phyloP scores from a whole-genome alignment of 306 rosid species.

The Leucaena leucocephala region DNA sequence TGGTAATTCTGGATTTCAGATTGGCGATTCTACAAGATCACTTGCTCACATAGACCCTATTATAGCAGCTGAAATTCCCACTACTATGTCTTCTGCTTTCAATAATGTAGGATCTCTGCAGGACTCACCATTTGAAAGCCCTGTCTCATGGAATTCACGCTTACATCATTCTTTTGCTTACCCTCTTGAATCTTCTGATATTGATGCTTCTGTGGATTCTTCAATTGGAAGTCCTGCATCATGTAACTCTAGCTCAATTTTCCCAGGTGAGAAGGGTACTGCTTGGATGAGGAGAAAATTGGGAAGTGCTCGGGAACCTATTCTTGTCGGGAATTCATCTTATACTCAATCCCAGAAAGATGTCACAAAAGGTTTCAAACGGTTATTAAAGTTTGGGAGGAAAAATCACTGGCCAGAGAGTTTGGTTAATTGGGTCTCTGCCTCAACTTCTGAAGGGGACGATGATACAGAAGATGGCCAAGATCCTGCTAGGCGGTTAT shows the following conservation, averaged over 20 bases:
- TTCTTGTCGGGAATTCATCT: constrained; percentile 55
- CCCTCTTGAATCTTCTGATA: constrained; percentile 58
- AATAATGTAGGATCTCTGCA: constrained; percentile 47
- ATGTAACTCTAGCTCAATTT: constrained; percentile 62
- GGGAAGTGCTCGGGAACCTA: constrained; percentile 70
- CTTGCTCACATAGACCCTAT: constrained; percentile 55
- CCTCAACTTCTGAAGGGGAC: constrained; percentile 75
- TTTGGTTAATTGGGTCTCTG: constrained; percentile 66
- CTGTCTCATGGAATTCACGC: constrained; percentile 66
- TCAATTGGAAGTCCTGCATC: constrained; percentile 73
- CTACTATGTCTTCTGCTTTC: constrained; percentile 44
- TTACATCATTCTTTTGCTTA: constrained; percentile 59
- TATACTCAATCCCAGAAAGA: constrained; percentile 66
- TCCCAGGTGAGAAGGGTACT: constrained; percentile 63
- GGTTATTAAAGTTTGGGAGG: constrained; percentile 51
- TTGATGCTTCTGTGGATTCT: constrained; percentile 64
- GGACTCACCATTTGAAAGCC: constrained; percentile 72
- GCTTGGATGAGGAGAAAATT: constrained; percentile 79
- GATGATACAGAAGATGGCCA: constrained; percentile 75
- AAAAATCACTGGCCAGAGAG: too few species aligned
- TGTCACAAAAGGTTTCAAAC: constrained; percentile 64
- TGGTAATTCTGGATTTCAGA: constrained; percentile 54
- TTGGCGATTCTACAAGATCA: constrained; percentile 51
- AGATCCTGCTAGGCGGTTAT: constrained; percentile 60
- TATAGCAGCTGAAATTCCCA: constrained; percentile 57